Base-by-base conservation (phyloP, 805 yeast genomes). In the Myxozyma udenii region DNA sequence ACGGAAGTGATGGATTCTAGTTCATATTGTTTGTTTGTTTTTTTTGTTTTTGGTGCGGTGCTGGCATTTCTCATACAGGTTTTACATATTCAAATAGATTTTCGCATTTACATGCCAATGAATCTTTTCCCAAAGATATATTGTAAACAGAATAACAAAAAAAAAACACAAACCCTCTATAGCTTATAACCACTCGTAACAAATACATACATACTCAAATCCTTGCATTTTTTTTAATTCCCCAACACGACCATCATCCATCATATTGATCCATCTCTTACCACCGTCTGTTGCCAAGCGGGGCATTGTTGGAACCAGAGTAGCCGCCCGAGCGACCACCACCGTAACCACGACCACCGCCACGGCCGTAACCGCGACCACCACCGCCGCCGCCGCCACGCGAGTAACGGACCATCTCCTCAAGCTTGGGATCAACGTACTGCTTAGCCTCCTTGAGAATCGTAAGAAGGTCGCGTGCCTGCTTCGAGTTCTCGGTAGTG, bases 361-460 rank as follows among this genome's bases (percentile, higher is more conserved):
- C 78, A 50, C 76, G 63, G 40, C 80, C 67, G 42, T 78, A 66
- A 18, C 79, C 69, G 52, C 81, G 74, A 48, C 79, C 68, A 40
- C 81, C 70, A 46, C 87, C 78, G 56, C 84, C 75, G 44, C 81
- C 77, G 61, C 84, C 82, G 61, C 87, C 81, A 62, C 85, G 83
- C 51, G 83, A 77, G 57, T 87, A 86, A 67, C 84, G 83, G 64
- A 85, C 87, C 74, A 81, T 83, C 68, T 80, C 83, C 67, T 78
- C 77, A 65, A 93, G 78, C 67, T 81, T 87, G 48, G 84, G 84
- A 61, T 95, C 95, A 63, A 93, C 74, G 55, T 79, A 78, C 74
- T 93, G 98, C 69, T 91, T 85, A 61, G 98, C 98, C 78, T 93
- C 98, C 71, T 83, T 81, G 78, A 93, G 78, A 66, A 93, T 90